Percentiles rank a stretch among this genome's conserved stretches.
These are phyloP conservation scores for Metarhizium rileyi DNA, from an alignment of 2,329 filamentous ascomycete genomes.

Conservation along the genomic window DNA sequence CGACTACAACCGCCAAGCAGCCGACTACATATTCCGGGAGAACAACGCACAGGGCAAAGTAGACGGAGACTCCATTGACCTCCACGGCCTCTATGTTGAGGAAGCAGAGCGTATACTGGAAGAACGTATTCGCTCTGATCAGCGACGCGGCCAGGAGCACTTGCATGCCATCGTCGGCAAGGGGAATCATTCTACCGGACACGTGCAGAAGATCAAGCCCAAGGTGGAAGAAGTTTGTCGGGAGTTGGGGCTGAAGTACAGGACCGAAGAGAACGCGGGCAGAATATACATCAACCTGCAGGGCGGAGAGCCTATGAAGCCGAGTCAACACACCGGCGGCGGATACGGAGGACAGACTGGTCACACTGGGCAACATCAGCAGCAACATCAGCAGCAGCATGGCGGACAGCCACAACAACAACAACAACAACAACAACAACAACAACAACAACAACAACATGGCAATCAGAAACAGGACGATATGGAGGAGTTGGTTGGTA, in stretches of 20 bases:
- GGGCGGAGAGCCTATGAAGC: slow-evolving; percentile 53
- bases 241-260: slow-evolving; percentile 72
- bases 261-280: slow-evolving; percentile 82
- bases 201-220: slow-evolving; percentile 94
- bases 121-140: slow-evolving; percentile 71
- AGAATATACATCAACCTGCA: slow-evolving; percentile 81
- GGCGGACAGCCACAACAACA: slow-evolving; percentile 15
- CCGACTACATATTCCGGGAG: slow-evolving; percentile 89
- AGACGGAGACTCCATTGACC: slow-evolving; percentile 73
- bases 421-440: too few relatives aligned
- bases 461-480: slow-evolving; percentile 39
- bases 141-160: slow-evolving; percentile 63
- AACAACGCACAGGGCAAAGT: slow-evolving; percentile 77
- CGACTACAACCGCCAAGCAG: slow-evolving; percentile 81
- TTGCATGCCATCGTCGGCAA: slow-evolving; percentile 94
- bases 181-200: slow-evolving; percentile 73
- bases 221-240: slow-evolving; percentile 78
- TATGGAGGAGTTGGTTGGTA: slow-evolving; percentile 49
- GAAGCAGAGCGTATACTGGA: slow-evolving; percentile 89
- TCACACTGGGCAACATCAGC: slow-evolving; percentile 21
- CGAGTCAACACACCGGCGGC: slow-evolving; percentile 14
- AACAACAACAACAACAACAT: slow-evolving; percentile 33
- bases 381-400: slow-evolving; percentile 28
- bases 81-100: slow-evolving; percentile 90
- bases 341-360: slow-evolving; percentile 26